Base-by-base conservation (phyloP, 495 filamentous ascomycete species). In the Penicillium roqueforti region DNA sequence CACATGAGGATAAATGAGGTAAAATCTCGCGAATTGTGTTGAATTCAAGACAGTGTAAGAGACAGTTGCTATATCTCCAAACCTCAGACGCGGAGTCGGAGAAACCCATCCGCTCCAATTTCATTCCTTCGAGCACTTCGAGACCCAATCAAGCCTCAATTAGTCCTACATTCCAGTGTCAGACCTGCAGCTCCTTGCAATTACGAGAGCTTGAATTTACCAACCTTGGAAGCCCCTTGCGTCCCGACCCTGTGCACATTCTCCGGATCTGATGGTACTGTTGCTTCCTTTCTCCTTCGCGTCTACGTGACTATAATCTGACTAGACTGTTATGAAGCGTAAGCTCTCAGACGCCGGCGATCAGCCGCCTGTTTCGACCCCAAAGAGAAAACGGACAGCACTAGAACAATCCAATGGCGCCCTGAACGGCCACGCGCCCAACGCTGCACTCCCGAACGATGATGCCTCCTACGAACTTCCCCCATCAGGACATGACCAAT, bases 321-420 rank as follows among this genome's bases (percentile, higher is more conserved):
- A 67, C 64, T 57, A 50, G 43, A 47, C 36, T 47, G 53, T 22
- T 32, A 77, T 76, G 73, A 77, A 77, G 68, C 73, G 73, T 57
- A 76, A 75, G 63, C 71, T 69, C 49, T 68, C 74, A 63, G 70
- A 72, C 63, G 67, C 72, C 45, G 63, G 58, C 46, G 71, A 71
- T 47, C 61, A 69, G 48, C 66, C 63, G 51, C 55, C 61, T 47
- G 68, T 69, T 46, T 75, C 73, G 39, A 75, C 70, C 44, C 73
- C 74, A 23, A 77, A 77, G 59, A 66, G 72, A 56, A 69, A 57
- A 43, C 60, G 66, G 32, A 72, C 61, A 8, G 55, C 57, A 9
- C 45, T 56, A n/a, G 45, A 39, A 28, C 53, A 62, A n/a, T 13
- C 61, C 57, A 69, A 67, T 65, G 66, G 62, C 57, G 44, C 62